Conservation (phyloP, 306 rosid species). For the Cucurbita maxima region DNA sequence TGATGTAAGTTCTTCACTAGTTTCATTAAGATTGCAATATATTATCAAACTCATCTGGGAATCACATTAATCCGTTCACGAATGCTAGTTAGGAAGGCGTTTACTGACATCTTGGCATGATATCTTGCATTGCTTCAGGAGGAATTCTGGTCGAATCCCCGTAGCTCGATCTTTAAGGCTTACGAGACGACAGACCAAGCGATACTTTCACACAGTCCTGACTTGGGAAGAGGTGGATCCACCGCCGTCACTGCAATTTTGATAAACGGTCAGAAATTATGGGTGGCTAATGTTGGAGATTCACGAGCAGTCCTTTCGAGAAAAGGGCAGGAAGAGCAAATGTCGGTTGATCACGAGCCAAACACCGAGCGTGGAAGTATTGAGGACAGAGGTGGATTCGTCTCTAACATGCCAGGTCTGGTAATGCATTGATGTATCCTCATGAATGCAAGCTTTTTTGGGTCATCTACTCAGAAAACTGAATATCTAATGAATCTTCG, state of each 20-base stretch:
- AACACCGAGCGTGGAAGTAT: conserved; percentile 67
- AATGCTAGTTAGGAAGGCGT: neutral
- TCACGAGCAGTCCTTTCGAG: conserved; percentile 68
- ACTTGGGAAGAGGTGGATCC: conserved; percentile 66
- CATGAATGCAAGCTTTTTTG: neutral
- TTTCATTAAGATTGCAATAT: neutral
- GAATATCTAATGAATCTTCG: neutral
- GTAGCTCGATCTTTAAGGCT: conserved; percentile 38
- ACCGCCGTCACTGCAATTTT: conserved; percentile 70
- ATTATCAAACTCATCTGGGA: neutral
- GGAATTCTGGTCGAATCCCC: conserved; percentile 51
- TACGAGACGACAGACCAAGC: conserved; percentile 59
- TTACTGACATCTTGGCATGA: neutral
- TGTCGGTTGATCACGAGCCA: conserved; percentile 66
- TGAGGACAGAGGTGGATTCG: conserved; percentile 79
- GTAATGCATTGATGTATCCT: conserved; percentile 1
- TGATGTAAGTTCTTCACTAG: conserved; percentile 43
- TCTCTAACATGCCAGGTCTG: conserved; percentile 91
- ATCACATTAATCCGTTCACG: neutral
- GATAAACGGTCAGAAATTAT: conserved; percentile 38
- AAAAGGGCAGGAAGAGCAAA: conserved; percentile 48
- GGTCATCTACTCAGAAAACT: neutral
- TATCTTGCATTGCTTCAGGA: conserved; percentile 23
- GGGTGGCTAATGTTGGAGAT: conserved; percentile 68
- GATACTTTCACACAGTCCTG: conserved; percentile 54